Conservation (phyloP, 2,329 filamentous ascomycete species). For the Paracorniculantispora psalliotae region DNA sequence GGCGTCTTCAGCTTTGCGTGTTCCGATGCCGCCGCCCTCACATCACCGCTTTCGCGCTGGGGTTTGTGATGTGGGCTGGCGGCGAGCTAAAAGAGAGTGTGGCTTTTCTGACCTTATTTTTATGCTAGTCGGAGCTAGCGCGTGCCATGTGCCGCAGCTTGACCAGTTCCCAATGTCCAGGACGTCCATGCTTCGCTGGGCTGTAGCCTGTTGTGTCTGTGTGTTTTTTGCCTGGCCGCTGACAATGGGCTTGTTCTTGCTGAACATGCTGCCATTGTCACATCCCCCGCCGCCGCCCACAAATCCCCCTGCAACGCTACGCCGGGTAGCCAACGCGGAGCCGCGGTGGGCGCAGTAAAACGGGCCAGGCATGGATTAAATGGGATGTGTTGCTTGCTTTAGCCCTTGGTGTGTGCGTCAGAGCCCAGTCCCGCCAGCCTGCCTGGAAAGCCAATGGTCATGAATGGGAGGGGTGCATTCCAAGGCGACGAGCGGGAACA, state of each 20-base stretch:
- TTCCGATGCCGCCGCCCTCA: background rate
- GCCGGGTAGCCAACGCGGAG: slow-evolving; percentile 7
- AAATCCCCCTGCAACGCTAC: background rate
- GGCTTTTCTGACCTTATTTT: background rate
- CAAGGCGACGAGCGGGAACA: background rate
- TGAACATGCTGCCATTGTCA: no score
- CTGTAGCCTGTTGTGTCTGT: background rate
- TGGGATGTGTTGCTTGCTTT: slow-evolving; percentile 3
- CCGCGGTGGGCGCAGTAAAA: slow-evolving; percentile 5
- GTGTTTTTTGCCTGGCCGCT: background rate
- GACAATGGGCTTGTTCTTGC: no score
- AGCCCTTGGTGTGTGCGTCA: background rate
- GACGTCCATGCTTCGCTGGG: background rate
- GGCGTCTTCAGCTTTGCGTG: background rate
- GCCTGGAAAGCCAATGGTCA: background rate
- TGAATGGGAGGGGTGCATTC: background rate
- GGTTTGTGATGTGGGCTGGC: no score
- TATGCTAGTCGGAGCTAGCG: background rate
- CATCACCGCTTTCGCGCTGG: background rate
- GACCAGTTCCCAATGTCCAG: background rate
- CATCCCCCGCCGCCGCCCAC: background rate
- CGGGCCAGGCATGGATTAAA: background rate
- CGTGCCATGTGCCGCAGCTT: background rate
- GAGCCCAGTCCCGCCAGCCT: no score
- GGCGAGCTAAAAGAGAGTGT: slow-evolving; percentile 2